Conservation (phyloP, 305 asterid species). For the Fraxinus ornus region DNA sequence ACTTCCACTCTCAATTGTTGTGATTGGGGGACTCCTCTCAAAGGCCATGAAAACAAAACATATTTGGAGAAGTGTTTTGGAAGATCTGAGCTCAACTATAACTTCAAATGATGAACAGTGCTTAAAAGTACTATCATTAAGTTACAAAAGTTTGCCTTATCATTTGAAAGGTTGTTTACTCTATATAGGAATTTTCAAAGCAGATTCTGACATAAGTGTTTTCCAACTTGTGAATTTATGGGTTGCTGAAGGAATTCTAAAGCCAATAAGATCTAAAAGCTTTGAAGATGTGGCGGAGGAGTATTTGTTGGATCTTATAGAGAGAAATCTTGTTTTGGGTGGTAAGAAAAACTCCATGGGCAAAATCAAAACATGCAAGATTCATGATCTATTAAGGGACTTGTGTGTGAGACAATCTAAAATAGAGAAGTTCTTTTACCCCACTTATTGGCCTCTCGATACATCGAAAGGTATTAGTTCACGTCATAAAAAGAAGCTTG, state of each 20-base stretch:
- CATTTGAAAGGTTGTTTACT: not conserved
- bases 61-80: not conserved
- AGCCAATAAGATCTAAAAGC: not conserved
- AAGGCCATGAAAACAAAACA: not conserved
- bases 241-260: not conserved
- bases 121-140: not conserved
- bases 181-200: not conserved
- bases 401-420: not conserved
- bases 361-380: not conserved
- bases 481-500: not conserved
- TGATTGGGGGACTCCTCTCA: not conserved
- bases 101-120: not conserved
- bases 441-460: not conserved
- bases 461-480: not conserved
- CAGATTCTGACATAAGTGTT: not conserved
- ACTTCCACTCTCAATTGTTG: not conserved
- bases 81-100: not conserved
- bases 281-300: not conserved
- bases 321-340: not conserved
- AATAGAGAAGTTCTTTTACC: not conserved
- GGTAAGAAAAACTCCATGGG: not conserved
- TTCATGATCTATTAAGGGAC: not conserved
- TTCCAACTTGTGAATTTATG: not conserved
- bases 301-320: not conserved
- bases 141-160: not conserved